Base-by-base conservation (phyloP, 495 filamentous ascomycete genomes). In the Aspergillus asperescens region DNA sequence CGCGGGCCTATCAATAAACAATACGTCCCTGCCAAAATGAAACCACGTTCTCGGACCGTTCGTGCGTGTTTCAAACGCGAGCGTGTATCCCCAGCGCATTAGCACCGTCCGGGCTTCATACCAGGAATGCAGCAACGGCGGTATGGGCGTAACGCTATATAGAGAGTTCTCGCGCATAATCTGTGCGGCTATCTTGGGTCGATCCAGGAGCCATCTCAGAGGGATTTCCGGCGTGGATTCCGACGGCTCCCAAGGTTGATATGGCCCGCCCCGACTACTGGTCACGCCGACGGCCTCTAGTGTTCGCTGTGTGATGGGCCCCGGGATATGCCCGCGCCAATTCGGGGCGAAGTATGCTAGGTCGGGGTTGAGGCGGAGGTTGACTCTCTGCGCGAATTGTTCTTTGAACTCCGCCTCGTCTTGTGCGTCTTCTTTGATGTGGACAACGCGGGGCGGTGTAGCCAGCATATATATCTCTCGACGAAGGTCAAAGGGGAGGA, bases 401-500 rank as follows among this genome's bases (percentile, higher is more conserved):
- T 31, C 43, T 32, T 46, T 20, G 27, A 46, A 46, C 9, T 32
- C 27, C 9, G 32, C 27, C 8, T 22, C 28, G 27, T 13, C 27
- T 25, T 31, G 13, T 7, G 43, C 16, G 20, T 46, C 43, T 46
- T 46, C 43, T 32, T 22, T 27, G 1, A 46, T 20, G 28, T 46
- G 43, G 15, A 46, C 43, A 18, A 46, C 28, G 16, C 43, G 43
- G 10, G 43, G 43, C 15, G 43, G 43, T 7, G 43, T 46, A 22
- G 43, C 43, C 13, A 46, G 18, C 27, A 46, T 32, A 16, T 46
- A 46, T 2, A 46, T 32, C 27, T 46, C 43, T 15, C 43, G 43
- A 20, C 43, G 43, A 3, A 46, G n/a, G 15, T 46, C 43, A 5
- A 20, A 31, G 2, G 43, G 43, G 28, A 46, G 43, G n/a, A 46